Conservation (phyloP, 2,329 filamentous ascomycete genomes). For the Fusarium buxicola region DNA sequence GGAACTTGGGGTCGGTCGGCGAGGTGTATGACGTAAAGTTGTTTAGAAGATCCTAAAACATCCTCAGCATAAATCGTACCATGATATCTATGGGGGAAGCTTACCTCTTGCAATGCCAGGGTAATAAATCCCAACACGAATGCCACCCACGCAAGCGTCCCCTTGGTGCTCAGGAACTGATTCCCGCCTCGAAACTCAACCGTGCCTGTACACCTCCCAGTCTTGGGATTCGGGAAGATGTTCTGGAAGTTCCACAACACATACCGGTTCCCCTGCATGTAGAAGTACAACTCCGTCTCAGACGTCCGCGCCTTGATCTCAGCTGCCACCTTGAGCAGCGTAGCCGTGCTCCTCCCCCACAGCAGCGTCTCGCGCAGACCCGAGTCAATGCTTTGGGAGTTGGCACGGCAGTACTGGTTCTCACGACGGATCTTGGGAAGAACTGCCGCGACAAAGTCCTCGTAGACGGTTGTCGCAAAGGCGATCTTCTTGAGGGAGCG, state of each 20-base stretch:
- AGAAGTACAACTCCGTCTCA: constrained; percentile 50
- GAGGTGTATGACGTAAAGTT: constrained; percentile 45
- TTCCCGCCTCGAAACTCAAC: constrained; percentile 56
- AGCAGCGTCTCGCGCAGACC: constrained; percentile 47
- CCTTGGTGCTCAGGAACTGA: constrained; percentile 53
- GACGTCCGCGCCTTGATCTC: constrained; percentile 43
- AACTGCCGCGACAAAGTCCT: constrained; percentile 50
- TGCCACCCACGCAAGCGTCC: constrained; percentile 54
- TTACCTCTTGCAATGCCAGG: constrained; percentile 51
- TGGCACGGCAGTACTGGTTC: constrained; percentile 52
- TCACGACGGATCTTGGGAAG: constrained; percentile 50
- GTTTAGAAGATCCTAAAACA: constrained; percentile 48
- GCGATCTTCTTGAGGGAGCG: constrained; percentile 52
- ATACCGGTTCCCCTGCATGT: constrained; percentile 55
- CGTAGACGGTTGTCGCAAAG: constrained; percentile 51
- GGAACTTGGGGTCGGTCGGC: constrained; percentile 46
- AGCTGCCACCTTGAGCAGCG: constrained; percentile 47
- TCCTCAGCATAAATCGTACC: constrained; percentile 10
- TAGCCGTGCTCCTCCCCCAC: constrained; percentile 44
- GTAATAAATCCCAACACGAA: constrained; percentile 55
- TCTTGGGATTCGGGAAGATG: constrained; percentile 53
- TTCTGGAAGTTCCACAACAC: constrained; percentile 57
- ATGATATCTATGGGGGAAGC: constrained; percentile 1
- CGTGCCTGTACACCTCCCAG: constrained; percentile 52
- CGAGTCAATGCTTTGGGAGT: constrained; percentile 48